Percentiles rank a stretch among this genome's conserved stretches.
phyloP scores from a whole-genome alignment of 2,329 filamentous ascomycete species.

The Hypoxylon sp. region DNA sequence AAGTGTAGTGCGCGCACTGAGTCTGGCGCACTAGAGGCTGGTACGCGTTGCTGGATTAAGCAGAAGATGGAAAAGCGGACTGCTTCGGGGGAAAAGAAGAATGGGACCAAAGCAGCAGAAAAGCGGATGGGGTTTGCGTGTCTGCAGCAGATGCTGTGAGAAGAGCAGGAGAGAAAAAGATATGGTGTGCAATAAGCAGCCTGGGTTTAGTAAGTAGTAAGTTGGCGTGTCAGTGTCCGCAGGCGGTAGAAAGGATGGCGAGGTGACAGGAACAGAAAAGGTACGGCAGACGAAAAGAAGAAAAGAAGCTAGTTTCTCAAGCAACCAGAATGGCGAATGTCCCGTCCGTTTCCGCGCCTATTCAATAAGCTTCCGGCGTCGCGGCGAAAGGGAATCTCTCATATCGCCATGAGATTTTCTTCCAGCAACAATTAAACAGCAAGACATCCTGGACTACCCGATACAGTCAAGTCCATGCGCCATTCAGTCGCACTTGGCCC shows the following conservation, averaged over 20 bases:
- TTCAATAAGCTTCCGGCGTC: slow-evolving; percentile 18
- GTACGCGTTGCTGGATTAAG: slow-evolving; percentile 16
- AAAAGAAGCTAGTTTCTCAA: slow-evolving; percentile 10
- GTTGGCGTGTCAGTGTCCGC: slow-evolving; percentile 19
- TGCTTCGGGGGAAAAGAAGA: neutral
- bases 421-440: slow-evolving; percentile 40
- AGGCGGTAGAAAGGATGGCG: slow-evolving; percentile 9
- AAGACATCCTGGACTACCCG: slow-evolving; percentile 39
- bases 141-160: neutral
- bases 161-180: neutral
- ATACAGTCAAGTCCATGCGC: slow-evolving; percentile 40
- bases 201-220: slow-evolving; percentile 5
- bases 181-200: neutral
- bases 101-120: slow-evolving; percentile 5
- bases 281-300: slow-evolving; percentile 18
- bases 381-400: slow-evolving; percentile 30
- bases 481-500: slow-evolving; percentile 30
- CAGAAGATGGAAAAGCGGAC: slow-evolving; percentile 1
- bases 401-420: slow-evolving; percentile 46
- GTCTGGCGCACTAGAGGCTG: neutral
- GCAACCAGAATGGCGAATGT: slow-evolving; percentile 19
- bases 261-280: slow-evolving; percentile 6
- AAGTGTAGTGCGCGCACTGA: neutral
- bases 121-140: neutral
- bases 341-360: slow-evolving; percentile 9